phyloP scores from a whole-genome alignment of 805 yeast species.

The Metschnikowia kunwiensis region DNA sequence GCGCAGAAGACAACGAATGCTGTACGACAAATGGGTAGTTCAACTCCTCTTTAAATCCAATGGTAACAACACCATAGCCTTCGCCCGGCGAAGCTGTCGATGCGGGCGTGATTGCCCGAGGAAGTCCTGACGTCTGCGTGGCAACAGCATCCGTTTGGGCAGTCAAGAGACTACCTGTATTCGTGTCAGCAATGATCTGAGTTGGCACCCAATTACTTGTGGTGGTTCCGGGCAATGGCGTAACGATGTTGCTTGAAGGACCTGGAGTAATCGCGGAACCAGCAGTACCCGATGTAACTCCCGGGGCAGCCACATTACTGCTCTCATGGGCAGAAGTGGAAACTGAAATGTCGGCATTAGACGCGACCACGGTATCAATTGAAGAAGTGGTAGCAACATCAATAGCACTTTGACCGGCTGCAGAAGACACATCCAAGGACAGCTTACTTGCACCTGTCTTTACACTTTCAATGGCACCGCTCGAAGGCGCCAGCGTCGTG shows the following conservation, averaged over 20 bases:
- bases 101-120: constrained; percentile 75
- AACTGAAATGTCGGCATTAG: no score
- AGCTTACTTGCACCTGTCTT: no score
- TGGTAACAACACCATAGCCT: constrained; percentile 53
- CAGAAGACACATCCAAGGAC: no score
- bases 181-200: constrained; percentile 26
- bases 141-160: constrained; percentile 8
- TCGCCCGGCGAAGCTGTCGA: constrained; percentile 45
- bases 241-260: neutral
- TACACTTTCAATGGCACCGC: no score
- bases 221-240: constrained; percentile 9
- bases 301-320: neutral
- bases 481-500: no score
- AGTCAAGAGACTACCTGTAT: constrained; percentile 12
- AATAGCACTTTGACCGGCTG: no score
- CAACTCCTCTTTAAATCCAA: constrained; percentile 76
- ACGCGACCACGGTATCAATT: no score
- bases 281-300: neutral
- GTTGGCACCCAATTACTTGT: constrained; percentile 36
- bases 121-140: constrained; percentile 51
- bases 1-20: constrained; percentile 74
- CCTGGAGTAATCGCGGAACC: constrained; percentile 2
- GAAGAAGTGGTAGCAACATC: no score
- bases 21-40: constrained; percentile 82
- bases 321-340: no score